A percentile compares a stretch with the other conserved stretches of the same genome.
These are phyloP conservation scores for Fusarium pseudoanthophilum DNA, from an alignment of 2,329 filamentous ascomycete genomes.

Conservation along the genomic window DNA sequence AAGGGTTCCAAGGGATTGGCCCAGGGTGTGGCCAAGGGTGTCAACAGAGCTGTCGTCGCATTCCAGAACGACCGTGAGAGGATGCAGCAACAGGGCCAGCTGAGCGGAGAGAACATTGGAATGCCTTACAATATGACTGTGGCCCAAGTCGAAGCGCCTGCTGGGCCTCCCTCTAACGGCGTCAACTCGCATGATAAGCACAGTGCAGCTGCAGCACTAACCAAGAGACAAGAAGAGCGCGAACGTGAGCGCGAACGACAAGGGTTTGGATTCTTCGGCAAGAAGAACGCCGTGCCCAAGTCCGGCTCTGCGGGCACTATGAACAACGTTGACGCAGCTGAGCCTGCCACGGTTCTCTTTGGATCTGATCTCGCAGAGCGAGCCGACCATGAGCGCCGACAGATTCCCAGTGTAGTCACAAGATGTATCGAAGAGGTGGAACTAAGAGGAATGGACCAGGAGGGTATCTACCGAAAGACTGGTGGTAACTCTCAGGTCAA, in stretches of 20 bases:
- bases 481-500: conserved; percentile 93
- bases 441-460: conserved; percentile 93
- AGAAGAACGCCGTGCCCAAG: conserved; percentile 64
- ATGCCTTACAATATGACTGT: conserved; percentile 78
- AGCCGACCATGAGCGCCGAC: conserved; percentile 86
- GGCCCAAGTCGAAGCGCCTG: conserved; percentile 62
- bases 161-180: conserved; percentile 46
- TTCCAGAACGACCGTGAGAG: conserved; percentile 70
- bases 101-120: conserved; percentile 72
- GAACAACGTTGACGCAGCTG: conserved; percentile 56
- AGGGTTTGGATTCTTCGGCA: conserved; percentile 79
- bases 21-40: conserved; percentile 92
- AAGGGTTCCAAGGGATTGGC: conserved; percentile 94
- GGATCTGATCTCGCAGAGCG: conserved; percentile 89
- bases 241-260: conserved; percentile 58
- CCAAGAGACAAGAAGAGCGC: conserved; percentile 45
- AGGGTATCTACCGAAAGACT: conserved; percentile 98
- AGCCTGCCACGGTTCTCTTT: conserved; percentile 74
- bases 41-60: conserved; percentile 89
- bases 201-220: conserved; percentile 35
- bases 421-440: conserved; percentile 98
- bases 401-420: conserved; percentile 90
- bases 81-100: conserved; percentile 61
- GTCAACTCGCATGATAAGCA: conserved; percentile 35
- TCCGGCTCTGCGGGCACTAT: conserved; percentile 58